These are phyloP conservation scores for Sclerotinia trifoliorum DNA, from an alignment of 2,329 filamentous ascomycete genomes.

Conservation along the genomic window DNA sequence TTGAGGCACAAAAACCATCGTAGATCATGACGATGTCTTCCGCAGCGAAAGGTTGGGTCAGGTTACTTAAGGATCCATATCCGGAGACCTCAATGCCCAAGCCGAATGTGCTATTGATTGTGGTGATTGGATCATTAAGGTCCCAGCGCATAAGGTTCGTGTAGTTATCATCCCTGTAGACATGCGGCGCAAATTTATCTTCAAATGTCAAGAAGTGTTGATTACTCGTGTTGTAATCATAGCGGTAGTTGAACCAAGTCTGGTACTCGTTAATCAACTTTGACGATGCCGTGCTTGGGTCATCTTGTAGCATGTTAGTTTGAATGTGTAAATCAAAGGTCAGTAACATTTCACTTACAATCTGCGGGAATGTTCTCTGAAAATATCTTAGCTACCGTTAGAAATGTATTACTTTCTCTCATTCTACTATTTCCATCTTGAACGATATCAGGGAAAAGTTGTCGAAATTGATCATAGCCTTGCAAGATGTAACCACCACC, in stretches of 20 bases:
- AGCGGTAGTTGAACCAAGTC: slow-evolving; percentile 35
- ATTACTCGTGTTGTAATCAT: slow-evolving; percentile 35
- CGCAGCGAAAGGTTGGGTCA: slow-evolving; percentile 42
- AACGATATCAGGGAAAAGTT: slow-evolving; percentile 41
- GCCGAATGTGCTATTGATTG: slow-evolving; percentile 31
- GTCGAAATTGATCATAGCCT: slow-evolving; percentile 50
- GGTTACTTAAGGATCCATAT: slow-evolving; percentile 37
- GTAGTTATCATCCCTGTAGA: slow-evolving; percentile 30
- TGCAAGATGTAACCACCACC: slow-evolving; percentile 53
- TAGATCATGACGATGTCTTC: slow-evolving; percentile 44
- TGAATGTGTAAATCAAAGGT: no score
- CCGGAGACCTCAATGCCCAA: slow-evolving; percentile 40
- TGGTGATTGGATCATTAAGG: slow-evolving; percentile 33
- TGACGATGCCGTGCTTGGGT: slow-evolving; percentile 32
- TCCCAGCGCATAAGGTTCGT: slow-evolving; percentile 36
- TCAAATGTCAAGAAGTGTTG: slow-evolving; percentile 32
- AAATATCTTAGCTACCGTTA: slow-evolving; percentile 31
- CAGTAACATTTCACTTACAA: slow-evolving; percentile 15
- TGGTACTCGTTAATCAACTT: slow-evolving; percentile 29
- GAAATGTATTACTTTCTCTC: slow-evolving; percentile 32
- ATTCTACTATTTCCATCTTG: slow-evolving; percentile 35
- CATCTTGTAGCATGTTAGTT: slow-evolving; percentile 23
- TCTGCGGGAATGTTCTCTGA: slow-evolving; percentile 29
- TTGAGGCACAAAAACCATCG: slow-evolving; percentile 59
- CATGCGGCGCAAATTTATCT: slow-evolving; percentile 34